These are phyloP conservation scores for Hanseniaspora thailandica DNA, from an alignment of 805 yeast species.

Conservation along the genomic window DNA sequence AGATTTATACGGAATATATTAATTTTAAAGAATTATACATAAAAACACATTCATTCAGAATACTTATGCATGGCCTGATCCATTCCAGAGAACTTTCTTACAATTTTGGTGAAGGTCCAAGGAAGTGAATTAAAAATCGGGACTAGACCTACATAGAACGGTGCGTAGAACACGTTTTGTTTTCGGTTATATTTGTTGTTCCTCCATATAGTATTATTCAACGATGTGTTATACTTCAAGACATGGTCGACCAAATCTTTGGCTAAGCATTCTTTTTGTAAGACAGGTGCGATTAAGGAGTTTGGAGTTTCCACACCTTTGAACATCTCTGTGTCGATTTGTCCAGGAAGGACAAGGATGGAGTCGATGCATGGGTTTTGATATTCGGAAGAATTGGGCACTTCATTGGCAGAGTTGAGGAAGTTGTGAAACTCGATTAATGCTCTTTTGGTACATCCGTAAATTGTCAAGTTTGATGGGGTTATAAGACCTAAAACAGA, in stretches of 20 bases:
- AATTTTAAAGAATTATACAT: too few relatives aligned
- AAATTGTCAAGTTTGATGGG: slow-evolving; percentile 67
- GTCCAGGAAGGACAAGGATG: slow-evolving; percentile 77
- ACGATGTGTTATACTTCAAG: slow-evolving; percentile 52
- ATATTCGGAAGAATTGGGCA: slow-evolving; percentile 36
- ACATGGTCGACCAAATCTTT: slow-evolving; percentile 42
- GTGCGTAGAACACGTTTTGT: slow-evolving; percentile 58
- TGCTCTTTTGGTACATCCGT: slow-evolving; percentile 87
- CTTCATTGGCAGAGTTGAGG: slow-evolving; percentile 30
- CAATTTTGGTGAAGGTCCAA: slow-evolving; percentile 38
- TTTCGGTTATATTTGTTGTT: slow-evolving; percentile 47
- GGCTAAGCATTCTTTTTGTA: slow-evolving; percentile 61
- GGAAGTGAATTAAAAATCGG: slow-evolving; percentile 65
- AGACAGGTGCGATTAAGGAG: slow-evolving; percentile 64
- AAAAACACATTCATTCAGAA: not conserved
- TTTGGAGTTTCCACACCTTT: slow-evolving; percentile 64
- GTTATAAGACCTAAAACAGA: slow-evolving; percentile 77
- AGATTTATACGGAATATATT: not conserved
- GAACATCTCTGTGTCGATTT: slow-evolving; percentile 66
- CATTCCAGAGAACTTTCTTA: slow-evolving; percentile 49
- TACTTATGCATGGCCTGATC: slow-evolving; percentile 31
- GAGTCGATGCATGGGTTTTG: slow-evolving; percentile 50
- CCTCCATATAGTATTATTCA: slow-evolving; percentile 48
- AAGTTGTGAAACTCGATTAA: slow-evolving; percentile 76
- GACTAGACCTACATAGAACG: slow-evolving; percentile 63